Evolutionary conservation across 179 eudicot genomes (phyloP).

Genomic region (Amaranthus tricolor): DNA sequence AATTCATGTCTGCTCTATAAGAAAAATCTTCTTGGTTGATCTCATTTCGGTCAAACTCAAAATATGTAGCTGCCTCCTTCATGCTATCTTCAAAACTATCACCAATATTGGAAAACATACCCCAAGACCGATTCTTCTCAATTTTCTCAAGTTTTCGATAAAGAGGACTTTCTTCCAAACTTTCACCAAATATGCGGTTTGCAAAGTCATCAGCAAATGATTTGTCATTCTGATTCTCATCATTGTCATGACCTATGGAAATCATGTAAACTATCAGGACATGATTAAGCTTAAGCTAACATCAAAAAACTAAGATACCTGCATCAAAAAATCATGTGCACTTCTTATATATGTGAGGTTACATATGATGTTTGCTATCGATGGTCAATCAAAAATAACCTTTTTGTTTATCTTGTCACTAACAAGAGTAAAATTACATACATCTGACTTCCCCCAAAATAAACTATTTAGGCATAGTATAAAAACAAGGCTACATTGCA

Average conservation of each 20-base stretch:
- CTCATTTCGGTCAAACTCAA: constrained; percentile 52
- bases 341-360: too few species aligned
- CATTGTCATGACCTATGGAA: constrained; percentile 30
- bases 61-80: constrained; percentile 63
- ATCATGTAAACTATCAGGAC: background rate
- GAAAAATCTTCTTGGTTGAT: constrained; percentile 39
- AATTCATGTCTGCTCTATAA: constrained; percentile 65
- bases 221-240: constrained; percentile 26
- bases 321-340: too few species aligned
- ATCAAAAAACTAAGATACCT: too few species aligned
- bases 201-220: constrained; percentile 51
- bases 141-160: constrained; percentile 43
- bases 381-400: too few species aligned
- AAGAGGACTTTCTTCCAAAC: constrained; percentile 34
- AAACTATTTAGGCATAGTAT: too few species aligned
- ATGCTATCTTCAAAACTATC: constrained; percentile 54
- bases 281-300: too few species aligned
- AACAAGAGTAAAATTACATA: too few species aligned
- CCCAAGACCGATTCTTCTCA: constrained; percentile 37
- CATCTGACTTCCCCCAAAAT: too few species aligned
- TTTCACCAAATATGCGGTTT: constrained; percentile 48
- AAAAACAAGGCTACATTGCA: too few species aligned
- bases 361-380: too few species aligned
- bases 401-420: too few species aligned
- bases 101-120: constrained; percentile 26